Conservation (phyloP, 345 rosid genomes). For the Mallotus nudiflorus region DNA sequence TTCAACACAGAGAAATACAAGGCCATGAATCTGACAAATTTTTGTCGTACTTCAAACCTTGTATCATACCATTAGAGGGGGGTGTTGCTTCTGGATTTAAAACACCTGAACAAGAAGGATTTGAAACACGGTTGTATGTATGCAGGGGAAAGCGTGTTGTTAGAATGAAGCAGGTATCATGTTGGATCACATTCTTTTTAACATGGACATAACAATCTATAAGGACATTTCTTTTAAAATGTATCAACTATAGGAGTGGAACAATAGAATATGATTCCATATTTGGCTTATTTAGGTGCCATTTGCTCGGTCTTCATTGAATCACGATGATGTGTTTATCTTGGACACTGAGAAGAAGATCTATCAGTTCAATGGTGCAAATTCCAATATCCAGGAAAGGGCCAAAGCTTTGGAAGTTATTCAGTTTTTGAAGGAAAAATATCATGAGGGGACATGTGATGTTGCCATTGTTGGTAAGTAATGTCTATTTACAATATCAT, state of each 20-base stretch:
- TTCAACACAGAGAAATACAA: constrained; percentile 94
- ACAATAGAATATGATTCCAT: constrained; percentile 22
- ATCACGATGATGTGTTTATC: constrained; percentile 98
- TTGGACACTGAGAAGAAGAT: constrained; percentile 80
- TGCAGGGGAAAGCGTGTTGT: constrained; percentile 91
- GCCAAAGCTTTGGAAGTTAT: constrained; percentile 95
- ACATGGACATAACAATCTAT: background rate
- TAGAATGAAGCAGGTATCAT: constrained; percentile 87
- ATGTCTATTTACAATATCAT: constrained; percentile 15
- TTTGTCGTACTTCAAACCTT: constrained; percentile 95
- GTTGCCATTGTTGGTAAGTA: constrained; percentile 86
- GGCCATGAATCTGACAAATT: constrained; percentile 98
- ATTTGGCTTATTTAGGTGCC: constrained; percentile 65
- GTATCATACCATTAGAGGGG: constrained; percentile 93
- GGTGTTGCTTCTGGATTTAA: constrained; percentile 96
- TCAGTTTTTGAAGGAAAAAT: constrained; percentile 88
- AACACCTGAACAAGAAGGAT: constrained; percentile 77
- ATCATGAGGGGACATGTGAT: constrained; percentile 76
- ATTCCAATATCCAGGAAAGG: constrained; percentile 97
- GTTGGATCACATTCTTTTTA: constrained; percentile 34
- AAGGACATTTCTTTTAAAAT: constrained; percentile 9
- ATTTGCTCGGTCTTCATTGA: constrained; percentile 88
- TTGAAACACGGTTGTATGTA: constrained; percentile 82
- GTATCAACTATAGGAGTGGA: constrained; percentile 15
- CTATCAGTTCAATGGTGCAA: constrained; percentile 97